Base-by-base conservation (phyloP, 768 basidiomycete species). In the Amanita muscaria region DNA sequence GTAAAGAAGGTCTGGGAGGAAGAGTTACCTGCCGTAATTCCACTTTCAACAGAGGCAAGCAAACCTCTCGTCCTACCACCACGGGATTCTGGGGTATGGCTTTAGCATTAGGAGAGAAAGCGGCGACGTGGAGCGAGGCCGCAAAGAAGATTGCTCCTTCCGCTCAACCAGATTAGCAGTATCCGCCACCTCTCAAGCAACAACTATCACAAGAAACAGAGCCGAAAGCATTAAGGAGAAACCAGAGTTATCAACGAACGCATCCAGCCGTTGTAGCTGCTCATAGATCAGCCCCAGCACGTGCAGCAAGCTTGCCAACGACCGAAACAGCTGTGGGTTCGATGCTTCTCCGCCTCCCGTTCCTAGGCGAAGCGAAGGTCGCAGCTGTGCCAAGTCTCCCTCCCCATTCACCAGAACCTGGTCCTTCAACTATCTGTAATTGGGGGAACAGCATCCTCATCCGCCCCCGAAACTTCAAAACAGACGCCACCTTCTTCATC, bases 1-100 rank as follows among this genome's bases (percentile, higher is more conserved):
- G 70, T 94, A 15, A 88, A 91, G 48, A 83, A 81, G 52, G 67
- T 94, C 4, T 96, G 92, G 92, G 84, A 89, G 45, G 91, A 93
- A 50, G 87, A 83, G 46, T 54, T 74, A 5, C 66, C 73, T n/a
- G 47, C 60, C 1, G 56, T 63, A n/a, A n/a, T n/a, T 1, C 57
- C 66, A 2, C 51, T 56, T 4, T 27, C 40, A 3, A 42, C 47
- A 1, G 40, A 48, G 22, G 52, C 53, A 10, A 71, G 66, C 22
- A 78, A 73, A 48, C 82, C 83, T 7, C 78, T 79, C 1, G 57
- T 83, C 19, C n/a, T n/a, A n/a, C 81, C 83, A 16, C 38, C 39
- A 0, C 67, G 42, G 76, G 79, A 1, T 53, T 85, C 16, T 84
- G 83, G 80, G 77, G 80, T 9, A 77, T 81, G 65, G 77, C 79